Conservation (phyloP, 2,329 filamentous ascomycete species). For the Bimuria novae-zelandiae region DNA sequence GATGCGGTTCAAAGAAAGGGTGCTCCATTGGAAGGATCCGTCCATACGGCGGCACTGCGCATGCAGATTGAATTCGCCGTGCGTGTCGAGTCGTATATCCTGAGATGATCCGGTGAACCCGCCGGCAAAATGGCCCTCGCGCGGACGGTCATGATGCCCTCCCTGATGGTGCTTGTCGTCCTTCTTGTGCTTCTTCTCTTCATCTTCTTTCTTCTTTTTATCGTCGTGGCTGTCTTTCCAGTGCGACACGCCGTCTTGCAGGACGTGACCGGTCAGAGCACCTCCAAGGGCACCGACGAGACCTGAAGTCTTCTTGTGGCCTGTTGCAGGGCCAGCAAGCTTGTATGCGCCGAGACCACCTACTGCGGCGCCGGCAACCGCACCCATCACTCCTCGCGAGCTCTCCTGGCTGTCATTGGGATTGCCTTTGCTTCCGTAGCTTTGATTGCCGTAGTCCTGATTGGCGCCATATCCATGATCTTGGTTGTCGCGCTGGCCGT, state of each 20-base stretch:
- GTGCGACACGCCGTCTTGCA: slow-evolving; percentile 26
- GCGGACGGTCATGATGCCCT: slow-evolving; percentile 15
- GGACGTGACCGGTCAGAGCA: slow-evolving; percentile 31
- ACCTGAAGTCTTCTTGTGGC: slow-evolving; percentile 28
- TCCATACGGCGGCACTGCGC: slow-evolving; percentile 30
- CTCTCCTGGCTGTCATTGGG: slow-evolving; percentile 13
- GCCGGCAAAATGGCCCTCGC: slow-evolving; percentile 25
- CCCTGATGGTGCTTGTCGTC: slow-evolving; percentile 11
- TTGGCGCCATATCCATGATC: slow-evolving; percentile 5
- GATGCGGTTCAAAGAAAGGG: slow-evolving; percentile 26
- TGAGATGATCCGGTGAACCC: slow-evolving; percentile 30
- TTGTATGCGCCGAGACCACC: slow-evolving; percentile 34
- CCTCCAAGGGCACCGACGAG: slow-evolving; percentile 31
- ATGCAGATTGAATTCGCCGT: slow-evolving; percentile 33
- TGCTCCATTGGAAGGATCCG: slow-evolving; percentile 29
- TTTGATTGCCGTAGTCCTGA: not conserved
- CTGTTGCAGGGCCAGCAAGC: slow-evolving; percentile 28
- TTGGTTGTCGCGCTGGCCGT: slow-evolving; percentile 1
- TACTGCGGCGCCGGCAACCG: slow-evolving; percentile 30
- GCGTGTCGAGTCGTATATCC: slow-evolving; percentile 32
- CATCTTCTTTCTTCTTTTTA: slow-evolving; percentile 31
- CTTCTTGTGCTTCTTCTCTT: slow-evolving; percentile 23
- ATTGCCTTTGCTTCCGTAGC: slow-evolving; percentile 17
- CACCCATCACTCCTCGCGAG: slow-evolving; percentile 35
- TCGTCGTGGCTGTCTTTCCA: slow-evolving; percentile 35